A percentile compares a stretch with the other conserved stretches of the same genome.
These are phyloP conservation scores for Porphyrellus cyaneotinctus DNA, from an alignment of 768 basidiomycete genomes.

Conservation along the genomic window DNA sequence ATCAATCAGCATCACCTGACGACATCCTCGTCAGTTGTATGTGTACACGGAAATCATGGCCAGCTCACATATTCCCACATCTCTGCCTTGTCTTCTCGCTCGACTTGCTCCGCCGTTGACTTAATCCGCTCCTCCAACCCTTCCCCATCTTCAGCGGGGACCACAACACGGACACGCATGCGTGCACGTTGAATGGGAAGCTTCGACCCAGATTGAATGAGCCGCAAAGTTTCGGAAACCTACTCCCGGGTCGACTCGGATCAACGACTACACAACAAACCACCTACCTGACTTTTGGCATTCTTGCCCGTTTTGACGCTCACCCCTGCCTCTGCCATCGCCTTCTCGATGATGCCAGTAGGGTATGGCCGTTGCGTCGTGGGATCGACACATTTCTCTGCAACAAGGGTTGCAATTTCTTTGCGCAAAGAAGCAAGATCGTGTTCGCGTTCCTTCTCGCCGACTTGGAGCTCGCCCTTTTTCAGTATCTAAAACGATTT, in stretches of 20 bases:
- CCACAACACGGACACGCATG: constrained; percentile 84
- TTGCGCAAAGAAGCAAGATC: constrained; percentile 75
- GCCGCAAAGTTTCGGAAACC: constrained; percentile 87
- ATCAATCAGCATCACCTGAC: constrained; percentile 86
- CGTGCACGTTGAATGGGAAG: constrained; percentile 89
- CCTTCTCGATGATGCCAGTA: constrained; percentile 95
- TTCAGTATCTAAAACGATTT: constrained; percentile 67
- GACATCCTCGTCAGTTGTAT: constrained; percentile 9
- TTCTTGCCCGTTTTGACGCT: constrained; percentile 86
- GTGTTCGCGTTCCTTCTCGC: constrained; percentile 94
- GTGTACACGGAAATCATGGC: background rate
- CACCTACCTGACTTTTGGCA: constrained; percentile 85
- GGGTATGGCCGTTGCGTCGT: constrained; percentile 84
- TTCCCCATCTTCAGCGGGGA: constrained; percentile 65
- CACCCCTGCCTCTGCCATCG: constrained; percentile 92
- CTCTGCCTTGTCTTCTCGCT: constrained; percentile 71
- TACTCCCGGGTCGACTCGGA: constrained; percentile 25
- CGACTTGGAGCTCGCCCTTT: constrained; percentile 96
- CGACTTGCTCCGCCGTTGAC: constrained; percentile 75
- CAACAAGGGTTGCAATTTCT: constrained; percentile 92
- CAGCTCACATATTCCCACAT: constrained; percentile 85
- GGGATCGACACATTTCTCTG: constrained; percentile 96
- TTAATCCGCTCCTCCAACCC: constrained; percentile 66
- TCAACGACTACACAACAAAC: background rate
- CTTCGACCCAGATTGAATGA: constrained; percentile 75